phyloP scores from a whole-genome alignment of 2,329 filamentous ascomycete species.

The Fusarium annulatum region DNA sequence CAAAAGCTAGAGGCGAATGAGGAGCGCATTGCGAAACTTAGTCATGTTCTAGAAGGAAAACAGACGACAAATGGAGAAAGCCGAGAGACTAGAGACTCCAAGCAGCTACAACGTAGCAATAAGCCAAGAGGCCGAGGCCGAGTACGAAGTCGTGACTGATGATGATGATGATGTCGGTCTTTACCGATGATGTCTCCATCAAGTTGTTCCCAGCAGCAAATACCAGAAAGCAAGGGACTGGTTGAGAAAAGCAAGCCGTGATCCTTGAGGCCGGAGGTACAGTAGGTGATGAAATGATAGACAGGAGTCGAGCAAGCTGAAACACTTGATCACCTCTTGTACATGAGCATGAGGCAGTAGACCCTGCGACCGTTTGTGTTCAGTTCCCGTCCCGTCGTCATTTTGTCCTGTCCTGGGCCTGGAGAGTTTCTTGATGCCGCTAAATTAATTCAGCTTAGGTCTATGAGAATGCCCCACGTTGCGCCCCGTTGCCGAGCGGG shows the following conservation, averaged over 20 bases:
- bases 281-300: constrained; percentile 38
- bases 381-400: neutral
- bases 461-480: constrained; percentile 29
- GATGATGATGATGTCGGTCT: constrained; percentile 7
- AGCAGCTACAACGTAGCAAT: neutral
- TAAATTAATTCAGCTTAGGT: constrained; percentile 2
- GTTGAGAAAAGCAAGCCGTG: neutral
- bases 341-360: neutral
- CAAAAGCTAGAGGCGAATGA: constrained; percentile 26
- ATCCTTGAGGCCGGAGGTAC: neutral
- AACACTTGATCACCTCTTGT: constrained; percentile 33
- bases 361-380: neutral
- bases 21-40: constrained; percentile 27
- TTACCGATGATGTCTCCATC: constrained; percentile 8
- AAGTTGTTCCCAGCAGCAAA: neutral
- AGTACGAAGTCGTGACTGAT: constrained; percentile 18
- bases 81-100: neutral
- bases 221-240: neutral
- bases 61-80: constrained; percentile 34
- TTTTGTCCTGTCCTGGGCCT: neutral
- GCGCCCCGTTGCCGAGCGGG: constrained; percentile 37
- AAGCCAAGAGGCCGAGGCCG: constrained; percentile 8
- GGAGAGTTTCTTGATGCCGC: neutral
- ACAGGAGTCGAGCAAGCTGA: constrained; percentile 37
- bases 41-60: constrained; percentile 39